A percentile compares a stretch with the other conserved stretches of the same genome.
phyloP scores from a whole-genome alignment of 805 yeast genomes.

The Candida xyloterini region DNA sequence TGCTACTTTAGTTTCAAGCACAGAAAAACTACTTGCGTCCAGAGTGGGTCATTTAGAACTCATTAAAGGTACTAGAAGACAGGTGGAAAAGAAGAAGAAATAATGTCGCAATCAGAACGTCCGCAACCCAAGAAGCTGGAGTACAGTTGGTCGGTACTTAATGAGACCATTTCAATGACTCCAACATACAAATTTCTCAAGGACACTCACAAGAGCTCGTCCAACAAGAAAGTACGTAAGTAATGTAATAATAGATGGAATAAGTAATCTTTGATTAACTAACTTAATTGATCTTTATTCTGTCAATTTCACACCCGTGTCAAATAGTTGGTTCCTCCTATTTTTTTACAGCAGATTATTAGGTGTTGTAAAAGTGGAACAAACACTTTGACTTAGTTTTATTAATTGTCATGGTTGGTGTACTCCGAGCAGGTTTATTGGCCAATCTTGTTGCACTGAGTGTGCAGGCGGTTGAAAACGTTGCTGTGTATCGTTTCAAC shows the following conservation, averaged over 20 bases:
- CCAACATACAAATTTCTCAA: constrained; percentile 22
- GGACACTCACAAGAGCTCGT: constrained; percentile 1
- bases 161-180: constrained; percentile 15
- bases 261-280: neutral
- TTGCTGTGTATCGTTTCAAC: constrained; percentile 27
- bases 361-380: constrained; percentile 1
- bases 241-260: constrained; percentile 18
- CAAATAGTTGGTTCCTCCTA: neutral
- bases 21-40: constrained; percentile 84
- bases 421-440: neutral
- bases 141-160: constrained; percentile 25
- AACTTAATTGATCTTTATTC: neutral
- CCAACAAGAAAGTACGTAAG: constrained; percentile 5
- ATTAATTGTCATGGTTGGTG: constrained; percentile 2
- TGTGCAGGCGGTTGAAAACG: constrained; percentile 22
- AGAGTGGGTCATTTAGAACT: constrained; percentile 93
- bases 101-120: constrained; percentile 8
- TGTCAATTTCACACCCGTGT: constrained; percentile 1
- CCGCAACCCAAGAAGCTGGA: constrained; percentile 1
- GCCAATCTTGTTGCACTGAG: constrained; percentile 1
- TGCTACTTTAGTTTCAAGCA: constrained; percentile 52
- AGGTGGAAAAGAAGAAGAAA: constrained; percentile 63
- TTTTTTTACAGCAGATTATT: constrained; percentile 13
- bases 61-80: constrained; percentile 85
- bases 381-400: constrained; percentile 1